Percentiles rank a stretch among this genome's conserved stretches.
phyloP scores from a whole-genome alignment of 139 green algal species.

The Closterium sp. region DNA sequence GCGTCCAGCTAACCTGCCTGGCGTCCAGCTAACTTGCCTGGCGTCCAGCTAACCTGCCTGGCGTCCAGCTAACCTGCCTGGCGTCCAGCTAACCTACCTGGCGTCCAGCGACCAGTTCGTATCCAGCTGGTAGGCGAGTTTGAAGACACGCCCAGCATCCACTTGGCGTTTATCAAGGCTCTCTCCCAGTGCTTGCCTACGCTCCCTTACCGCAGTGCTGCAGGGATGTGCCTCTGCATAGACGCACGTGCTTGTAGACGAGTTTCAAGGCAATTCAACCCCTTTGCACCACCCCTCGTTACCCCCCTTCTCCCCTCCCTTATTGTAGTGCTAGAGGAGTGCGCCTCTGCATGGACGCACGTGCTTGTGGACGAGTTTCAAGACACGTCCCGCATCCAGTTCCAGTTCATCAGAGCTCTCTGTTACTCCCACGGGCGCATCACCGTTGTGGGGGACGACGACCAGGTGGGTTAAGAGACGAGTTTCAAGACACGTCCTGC shows the following conservation, averaged over 20 bases:
- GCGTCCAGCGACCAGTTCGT: too few relatives aligned
- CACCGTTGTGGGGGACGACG: slow-evolving; percentile 32
- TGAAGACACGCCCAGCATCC: too few relatives aligned
- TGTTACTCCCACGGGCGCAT: not conserved
- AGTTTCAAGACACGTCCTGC: slow-evolving; percentile 43
- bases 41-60: too few relatives aligned
- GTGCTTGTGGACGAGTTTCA: slow-evolving; percentile 64
- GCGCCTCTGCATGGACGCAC: slow-evolving; percentile 16
- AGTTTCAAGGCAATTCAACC: slow-evolving; percentile 54
- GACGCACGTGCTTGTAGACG: slow-evolving; percentile 58
- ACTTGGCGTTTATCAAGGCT: too few relatives aligned
- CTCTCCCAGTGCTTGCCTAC: too few relatives aligned
- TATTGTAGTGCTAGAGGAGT: not conserved
- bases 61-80: too few relatives aligned
- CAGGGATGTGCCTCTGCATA: not conserved
- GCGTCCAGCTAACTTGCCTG: too few relatives aligned
- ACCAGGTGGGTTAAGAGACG: not conserved
- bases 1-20: too few relatives aligned
- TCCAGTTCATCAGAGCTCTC: slow-evolving; percentile 2
- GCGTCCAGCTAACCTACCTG: too few relatives aligned
- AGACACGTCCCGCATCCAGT: slow-evolving; percentile 35
- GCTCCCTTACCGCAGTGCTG: not conserved
- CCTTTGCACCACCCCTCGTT: too few relatives aligned
- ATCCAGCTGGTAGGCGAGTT: too few relatives aligned
- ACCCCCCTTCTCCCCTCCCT: too few relatives aligned